These are phyloP conservation scores for Backusella tuberculispora DNA, from an alignment of 192 early-diverging fungal species.

Conservation along the genomic window DNA sequence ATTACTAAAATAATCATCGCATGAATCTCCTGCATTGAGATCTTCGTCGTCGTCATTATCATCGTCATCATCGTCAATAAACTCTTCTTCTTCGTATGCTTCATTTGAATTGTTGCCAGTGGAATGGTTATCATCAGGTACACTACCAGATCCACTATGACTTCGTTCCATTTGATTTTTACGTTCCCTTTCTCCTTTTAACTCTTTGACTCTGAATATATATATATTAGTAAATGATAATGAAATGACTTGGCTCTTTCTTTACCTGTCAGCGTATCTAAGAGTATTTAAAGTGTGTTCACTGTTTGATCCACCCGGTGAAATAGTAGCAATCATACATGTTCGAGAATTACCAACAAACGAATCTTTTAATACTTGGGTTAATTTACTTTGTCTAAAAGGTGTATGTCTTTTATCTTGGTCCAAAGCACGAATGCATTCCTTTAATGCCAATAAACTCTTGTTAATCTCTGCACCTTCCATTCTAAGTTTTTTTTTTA, in stretches of 20 bases:
- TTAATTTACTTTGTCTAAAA: slow-evolving; percentile 97
- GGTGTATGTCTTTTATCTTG: slow-evolving; percentile 93
- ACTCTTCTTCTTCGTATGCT: background rate
- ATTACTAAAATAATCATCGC: slow-evolving; percentile 36
- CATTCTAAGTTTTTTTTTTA: slow-evolving; percentile 63
- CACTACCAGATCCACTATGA: slow-evolving; percentile 19
- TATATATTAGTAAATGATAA: background rate
- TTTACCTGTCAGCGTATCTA: slow-evolving; percentile 90
- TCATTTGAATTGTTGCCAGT: background rate
- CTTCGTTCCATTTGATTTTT: slow-evolving; percentile 8
- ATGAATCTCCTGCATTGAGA: background rate
- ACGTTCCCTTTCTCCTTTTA: slow-evolving; percentile 49
- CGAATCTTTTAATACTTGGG: slow-evolving; percentile 96
- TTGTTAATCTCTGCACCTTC: slow-evolving; percentile 99
- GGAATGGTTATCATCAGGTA: slow-evolving; percentile 17
- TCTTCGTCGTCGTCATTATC: slow-evolving; percentile 22
- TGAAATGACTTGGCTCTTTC: no score
- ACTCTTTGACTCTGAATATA: slow-evolving; percentile 41
- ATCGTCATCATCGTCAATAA: background rate
- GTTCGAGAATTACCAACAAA: slow-evolving; percentile 97
- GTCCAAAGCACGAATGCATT: slow-evolving; percentile 96
- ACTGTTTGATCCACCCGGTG: slow-evolving; percentile 92
- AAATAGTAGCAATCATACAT: slow-evolving; percentile 99
- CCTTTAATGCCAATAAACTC: slow-evolving; percentile 93
- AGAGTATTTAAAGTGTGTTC: slow-evolving; percentile 98